phyloP scores from a whole-genome alignment of 148 eudicot species.

The Pharnaceum exiguum region DNA sequence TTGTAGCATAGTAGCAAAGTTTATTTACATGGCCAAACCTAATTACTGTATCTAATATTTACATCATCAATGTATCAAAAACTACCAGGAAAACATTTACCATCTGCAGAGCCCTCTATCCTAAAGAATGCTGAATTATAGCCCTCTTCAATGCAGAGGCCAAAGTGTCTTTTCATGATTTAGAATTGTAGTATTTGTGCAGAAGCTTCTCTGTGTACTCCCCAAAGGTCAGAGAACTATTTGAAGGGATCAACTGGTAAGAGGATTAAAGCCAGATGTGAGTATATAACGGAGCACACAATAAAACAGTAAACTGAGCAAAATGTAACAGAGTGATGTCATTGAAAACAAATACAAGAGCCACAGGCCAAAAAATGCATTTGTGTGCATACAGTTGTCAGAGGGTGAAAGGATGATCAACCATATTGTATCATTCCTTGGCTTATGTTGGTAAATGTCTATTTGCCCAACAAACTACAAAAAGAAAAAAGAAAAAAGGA shows the following conservation, averaged over 20 bases:
- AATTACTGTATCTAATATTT: not conserved
- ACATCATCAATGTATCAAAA: not conserved
- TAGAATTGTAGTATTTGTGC: constrained; percentile 82
- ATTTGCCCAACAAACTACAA: not conserved
- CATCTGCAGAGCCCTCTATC: not conserved
- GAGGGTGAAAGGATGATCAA: too few relatives aligned
- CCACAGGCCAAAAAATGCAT: too few relatives aligned
- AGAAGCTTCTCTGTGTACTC: constrained; percentile 91
- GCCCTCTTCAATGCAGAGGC: not conserved
- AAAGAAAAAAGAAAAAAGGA: not conserved
- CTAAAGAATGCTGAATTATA: not conserved
- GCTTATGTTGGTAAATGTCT: too few relatives aligned
- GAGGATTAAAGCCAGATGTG: not conserved
- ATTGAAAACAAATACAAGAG: not conserved
- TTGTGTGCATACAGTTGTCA: too few relatives aligned
- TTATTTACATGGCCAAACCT: not conserved
- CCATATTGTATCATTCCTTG: too few relatives aligned
- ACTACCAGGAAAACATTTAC: not conserved
- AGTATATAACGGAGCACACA: not conserved
- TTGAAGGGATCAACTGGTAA: constrained; percentile 57
- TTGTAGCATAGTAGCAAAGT: too few relatives aligned
- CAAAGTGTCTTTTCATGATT: constrained; percentile 20
- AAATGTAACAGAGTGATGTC: not conserved
- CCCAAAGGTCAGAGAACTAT: constrained; percentile 72
- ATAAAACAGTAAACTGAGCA: not conserved